Evolutionary conservation across 139 green algal species (phyloP).

Genomic region (Haematococcus lacustris): DNA sequence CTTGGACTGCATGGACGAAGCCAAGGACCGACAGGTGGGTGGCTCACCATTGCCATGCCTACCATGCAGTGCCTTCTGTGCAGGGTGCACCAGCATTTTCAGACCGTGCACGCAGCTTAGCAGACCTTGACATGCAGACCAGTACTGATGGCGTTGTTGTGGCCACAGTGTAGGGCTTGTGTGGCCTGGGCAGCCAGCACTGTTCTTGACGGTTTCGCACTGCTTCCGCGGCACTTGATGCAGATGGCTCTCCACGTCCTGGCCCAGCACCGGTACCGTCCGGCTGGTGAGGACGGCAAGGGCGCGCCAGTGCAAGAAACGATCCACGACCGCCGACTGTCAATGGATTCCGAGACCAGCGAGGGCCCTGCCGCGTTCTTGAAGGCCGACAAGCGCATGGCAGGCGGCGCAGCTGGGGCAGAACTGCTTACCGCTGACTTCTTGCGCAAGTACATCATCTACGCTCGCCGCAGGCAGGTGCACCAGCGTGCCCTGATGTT

Average conservation of each 20-base stretch:
- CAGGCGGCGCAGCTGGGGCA: slow-evolving; percentile 38
- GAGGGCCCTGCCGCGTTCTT: slow-evolving; percentile 43
- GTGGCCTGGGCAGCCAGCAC: too few relatives aligned
- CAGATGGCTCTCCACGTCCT: slow-evolving; percentile 62
- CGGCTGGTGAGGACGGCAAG: slow-evolving; percentile 48
- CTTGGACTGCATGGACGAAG: slow-evolving; percentile 78
- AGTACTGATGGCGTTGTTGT: too few relatives aligned
- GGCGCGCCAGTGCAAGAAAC: slow-evolving; percentile 25
- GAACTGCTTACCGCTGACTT: slow-evolving; percentile 57
- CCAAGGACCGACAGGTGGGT: slow-evolving; percentile 53
- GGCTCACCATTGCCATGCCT: too few relatives aligned
- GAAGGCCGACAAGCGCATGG: slow-evolving; percentile 70
- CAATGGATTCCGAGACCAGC: slow-evolving; percentile 8
- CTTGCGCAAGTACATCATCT: slow-evolving; percentile 70
- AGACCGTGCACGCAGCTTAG: too few relatives aligned
- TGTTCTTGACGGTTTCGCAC: too few relatives aligned
- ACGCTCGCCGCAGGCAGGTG: slow-evolving; percentile 39
- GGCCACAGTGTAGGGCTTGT: too few relatives aligned
- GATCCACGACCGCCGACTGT: slow-evolving; percentile 30
- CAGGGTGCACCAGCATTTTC: too few relatives aligned
- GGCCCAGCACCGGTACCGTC: slow-evolving; percentile 83
- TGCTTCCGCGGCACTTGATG: neutral
- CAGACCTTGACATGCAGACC: too few relatives aligned
- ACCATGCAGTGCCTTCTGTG: too few relatives aligned
- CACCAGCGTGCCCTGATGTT: too few relatives aligned